Evolutionary conservation across 2,329 filamentous ascomycete species (phyloP), one percentile per base, ranked within the genome.

Genomic region (Verticillium dahliae): DNA sequence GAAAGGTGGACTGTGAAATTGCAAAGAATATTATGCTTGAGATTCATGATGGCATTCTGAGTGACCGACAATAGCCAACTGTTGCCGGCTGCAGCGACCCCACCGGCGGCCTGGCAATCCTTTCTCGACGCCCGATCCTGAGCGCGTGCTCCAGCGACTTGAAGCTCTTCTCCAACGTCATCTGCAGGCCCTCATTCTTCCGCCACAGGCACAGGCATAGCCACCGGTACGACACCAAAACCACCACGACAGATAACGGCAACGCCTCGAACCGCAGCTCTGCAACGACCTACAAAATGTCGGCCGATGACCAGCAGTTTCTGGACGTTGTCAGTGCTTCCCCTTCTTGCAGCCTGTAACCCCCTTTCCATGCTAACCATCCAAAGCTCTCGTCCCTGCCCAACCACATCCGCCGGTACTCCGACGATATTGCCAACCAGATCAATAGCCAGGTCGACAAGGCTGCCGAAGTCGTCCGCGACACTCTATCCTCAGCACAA

Each of bases 391-490:
- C 80, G 65, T 80, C 76, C 66, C 74, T 85, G 61, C 78, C 81
- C 63, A 76, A 85, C 75, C 87, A 93, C 69, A 81, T 94, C 72
- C 85, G 84, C 64, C 81, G 81, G 65, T 92, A 92, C 74, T 88
- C 89, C 15, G 80, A 82, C 67, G 83, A 90, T 60, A 83, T 94
- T 64, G 91, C 91, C 72, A 89, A 92, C 66, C 89, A 88, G 67
- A 85, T 96, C 72, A 91, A 97, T 75, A 82, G 84, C 62, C 87
- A 92, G 71, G 88, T 97, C 74, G 91, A 97, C 69, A 81, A 83
- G 63, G 87, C 91, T 55, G 90, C 92, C 60, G 80, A 82, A 39
- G 80, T 83, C 41, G 80, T 97, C 56, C 86, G 90, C 71, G 87
- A 92, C 65, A 82, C 83, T 4, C 80, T 92, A 56, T 83, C 88